Base-by-base conservation (phyloP, 176 grass and related monocot genomes). In the Musa schizocarpa region DNA sequence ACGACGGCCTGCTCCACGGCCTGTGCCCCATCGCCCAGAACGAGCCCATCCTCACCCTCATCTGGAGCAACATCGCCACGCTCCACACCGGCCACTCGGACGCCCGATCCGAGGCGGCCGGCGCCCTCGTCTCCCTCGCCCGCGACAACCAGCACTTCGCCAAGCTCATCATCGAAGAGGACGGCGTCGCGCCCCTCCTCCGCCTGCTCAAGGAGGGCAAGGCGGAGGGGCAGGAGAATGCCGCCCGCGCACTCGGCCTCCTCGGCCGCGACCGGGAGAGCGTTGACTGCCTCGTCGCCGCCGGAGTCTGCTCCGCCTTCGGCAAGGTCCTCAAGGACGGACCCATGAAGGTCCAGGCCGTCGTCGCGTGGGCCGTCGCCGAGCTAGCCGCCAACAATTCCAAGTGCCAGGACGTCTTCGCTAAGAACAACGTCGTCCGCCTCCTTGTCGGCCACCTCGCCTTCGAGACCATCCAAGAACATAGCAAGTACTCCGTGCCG, bases 161-260 rank as follows among this genome's bases (percentile, higher is more conserved):
- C 50, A 72, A 72, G 50, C 70, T 72, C 20, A 72, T 72, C 48
- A 72, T 72, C 70, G 70, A 72, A 51, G 70, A 72, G 70, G 70
- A 72, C n/a, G 70, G 70, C n/a, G 51, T 72, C 11, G 10, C 9
- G 50, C 50, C 70, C 20, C 70, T 72, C 20, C 70, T 72, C 50
- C 70, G 70, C 50, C 70, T 72, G 19, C 50, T 72, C 21, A 72
- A 72, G 20, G 70, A 72, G 21, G 70, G 10, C 70, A 21, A 24
- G 2, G 19, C 17, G 11, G 50, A 72, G 11, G 70, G 70, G 20
- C 70, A 72, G 70, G 70, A 72, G 70, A 24, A 72, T 2, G 70
- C 70, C 70, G 70, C 50, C 9, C 70, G 70, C 10, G 70, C 70
- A 7, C 19, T 72, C 19, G 70, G 70, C 17, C 9, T 54, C 50